Conservation (phyloP, 2,329 filamentous ascomycete genomes). For the Allantophomopsis cytisporea region DNA sequence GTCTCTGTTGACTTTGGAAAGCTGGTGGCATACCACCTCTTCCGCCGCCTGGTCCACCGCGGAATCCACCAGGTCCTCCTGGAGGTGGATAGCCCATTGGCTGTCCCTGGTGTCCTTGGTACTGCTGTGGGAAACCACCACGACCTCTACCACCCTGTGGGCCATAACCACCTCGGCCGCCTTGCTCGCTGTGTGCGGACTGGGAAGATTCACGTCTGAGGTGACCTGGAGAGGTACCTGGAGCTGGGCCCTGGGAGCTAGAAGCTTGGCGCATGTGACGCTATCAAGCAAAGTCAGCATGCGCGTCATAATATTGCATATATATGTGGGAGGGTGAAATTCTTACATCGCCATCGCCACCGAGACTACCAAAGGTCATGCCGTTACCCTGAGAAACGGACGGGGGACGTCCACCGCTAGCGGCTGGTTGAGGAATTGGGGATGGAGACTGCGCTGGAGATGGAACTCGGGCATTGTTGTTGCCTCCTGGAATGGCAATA, state of each 20-base stretch:
- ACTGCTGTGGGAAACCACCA: constrained; percentile 37
- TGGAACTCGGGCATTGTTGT: constrained; percentile 56
- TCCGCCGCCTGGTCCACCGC: constrained; percentile 24
- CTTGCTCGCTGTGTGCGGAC: constrained; percentile 60
- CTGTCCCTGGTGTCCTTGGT: constrained; percentile 23
- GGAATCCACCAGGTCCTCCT: constrained; percentile 12
- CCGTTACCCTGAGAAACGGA: constrained; percentile 58
- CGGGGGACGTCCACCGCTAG: constrained; percentile 70
- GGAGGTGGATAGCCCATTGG: constrained; percentile 37
- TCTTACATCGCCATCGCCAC: constrained; percentile 68
- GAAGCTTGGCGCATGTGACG: constrained; percentile 57
- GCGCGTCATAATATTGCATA: too few relatives aligned
- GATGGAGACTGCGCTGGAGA: constrained; percentile 84
- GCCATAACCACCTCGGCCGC: constrained; percentile 36
- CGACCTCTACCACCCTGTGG: constrained; percentile 40
- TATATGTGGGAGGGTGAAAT: constrained; percentile 10
- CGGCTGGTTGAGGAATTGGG: constrained; percentile 79
- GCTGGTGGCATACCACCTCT: constrained; percentile 32
- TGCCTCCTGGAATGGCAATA: constrained; percentile 42
- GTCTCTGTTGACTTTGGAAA: constrained; percentile 29
- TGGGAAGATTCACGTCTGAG: constrained; percentile 78
- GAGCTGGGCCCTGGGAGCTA: constrained; percentile 44
- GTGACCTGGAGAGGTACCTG: constrained; percentile 58
- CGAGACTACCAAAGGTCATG: constrained; percentile 72
- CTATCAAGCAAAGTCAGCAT: constrained; percentile 22